Evolutionary conservation across 306 rosid species (phyloP), one percentile per base, ranked within the genome.

Genomic region (Rosa multiflora): DNA sequence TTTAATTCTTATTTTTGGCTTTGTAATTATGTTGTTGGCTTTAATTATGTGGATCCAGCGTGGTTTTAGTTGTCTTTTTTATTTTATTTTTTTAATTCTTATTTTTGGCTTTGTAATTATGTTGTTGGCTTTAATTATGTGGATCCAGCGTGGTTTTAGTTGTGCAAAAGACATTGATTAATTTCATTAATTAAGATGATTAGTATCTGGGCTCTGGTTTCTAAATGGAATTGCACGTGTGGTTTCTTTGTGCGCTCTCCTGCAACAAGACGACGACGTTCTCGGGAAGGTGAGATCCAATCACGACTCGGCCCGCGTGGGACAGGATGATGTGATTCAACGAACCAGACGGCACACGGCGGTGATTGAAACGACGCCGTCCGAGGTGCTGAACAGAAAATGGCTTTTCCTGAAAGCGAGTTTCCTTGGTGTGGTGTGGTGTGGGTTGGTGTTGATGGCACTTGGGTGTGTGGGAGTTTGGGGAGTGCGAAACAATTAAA

Each of bases 161-260:
- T 66, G 73, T 17, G 4, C 46, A n/a, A 8, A 47, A 61, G 29
- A 77, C 55, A 4, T 15, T 64, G 18, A 61, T 61, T 26, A 61
- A 56, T n/a, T 20, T 10, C 35, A 26, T 61, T 61, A 61, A 56
- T 7, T 58, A 20, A 52, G 58, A 32, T 32, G 2, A 32, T 32
- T 32, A 32, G 3, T 32, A n/a, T 56, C n/a, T 20, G 62, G 81
- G 79, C 58, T 46, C 78, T 23, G 55, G 53, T 40, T 81, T 67
- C 76, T 1, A 73, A 77, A 56, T 42, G 78, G 44, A 40, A 78
- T 71, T 77, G 93, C 96, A 88, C 96, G 96, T 89, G 89, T 70
- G 76, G 63, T 10, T 29, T 26, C 20, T 23, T 80, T 75, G 70
- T 69, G n/a, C 66, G n/a, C 66, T 43, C 37, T 76, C 37, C 23